Conservation (phyloP, 1,284 basidiomycete species). For the Papiliotrema flavescens region DNA sequence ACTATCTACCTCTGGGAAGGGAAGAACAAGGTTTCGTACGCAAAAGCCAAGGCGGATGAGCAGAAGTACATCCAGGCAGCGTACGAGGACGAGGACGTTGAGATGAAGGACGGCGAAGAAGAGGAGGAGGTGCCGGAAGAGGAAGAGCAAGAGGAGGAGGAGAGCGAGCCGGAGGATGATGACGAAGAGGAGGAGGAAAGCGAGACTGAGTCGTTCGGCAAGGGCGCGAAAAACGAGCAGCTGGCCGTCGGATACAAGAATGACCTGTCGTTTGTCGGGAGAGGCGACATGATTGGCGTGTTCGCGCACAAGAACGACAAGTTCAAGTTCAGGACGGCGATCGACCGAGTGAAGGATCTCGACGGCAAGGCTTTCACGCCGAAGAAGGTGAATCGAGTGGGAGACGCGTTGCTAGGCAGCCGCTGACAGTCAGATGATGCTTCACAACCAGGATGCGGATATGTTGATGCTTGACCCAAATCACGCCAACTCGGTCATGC, state of each 20-base stretch:
- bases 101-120: constrained; percentile 52
- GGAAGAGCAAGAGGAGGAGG: constrained; percentile 69
- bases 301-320: constrained; percentile 79
- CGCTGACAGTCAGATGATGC: constrained; percentile 69
- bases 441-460: constrained; percentile 94
- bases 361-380: constrained; percentile 84
- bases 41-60: constrained; percentile 77
- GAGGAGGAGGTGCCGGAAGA: constrained; percentile 40
- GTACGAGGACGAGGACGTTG: constrained; percentile 80
- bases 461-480: constrained; percentile 89
- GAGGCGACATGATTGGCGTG: constrained; percentile 96
- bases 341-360: constrained; percentile 75
- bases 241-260: constrained; percentile 95
- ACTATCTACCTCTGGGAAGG: constrained; percentile 77
- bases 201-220: constrained; percentile 48
- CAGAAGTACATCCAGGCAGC: constrained; percentile 60
- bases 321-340: constrained; percentile 84
- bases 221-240: constrained; percentile 75
- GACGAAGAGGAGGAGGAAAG: constrained; percentile 49
- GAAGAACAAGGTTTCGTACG: constrained; percentile 70
- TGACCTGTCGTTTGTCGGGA: constrained; percentile 90
- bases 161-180: constrained; percentile 53
- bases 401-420: not conserved
- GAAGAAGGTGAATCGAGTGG: constrained; percentile 61
- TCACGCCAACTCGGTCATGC: constrained; percentile 81